phyloP scores from a whole-genome alignment of 106 monocot species.

The Acanthochlamys bracteata region DNA sequence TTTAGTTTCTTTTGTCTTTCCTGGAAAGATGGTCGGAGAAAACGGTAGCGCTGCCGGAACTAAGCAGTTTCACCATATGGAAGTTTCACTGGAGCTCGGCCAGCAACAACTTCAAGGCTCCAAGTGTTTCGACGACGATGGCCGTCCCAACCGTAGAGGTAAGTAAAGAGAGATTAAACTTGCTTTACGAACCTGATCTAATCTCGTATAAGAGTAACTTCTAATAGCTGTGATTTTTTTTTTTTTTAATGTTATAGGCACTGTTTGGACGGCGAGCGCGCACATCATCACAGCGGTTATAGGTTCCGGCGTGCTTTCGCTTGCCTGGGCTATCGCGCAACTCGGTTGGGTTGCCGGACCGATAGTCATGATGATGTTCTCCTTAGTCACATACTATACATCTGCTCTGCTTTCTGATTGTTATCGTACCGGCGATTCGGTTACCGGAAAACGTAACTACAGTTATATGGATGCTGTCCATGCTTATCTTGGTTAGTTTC shows the following conservation, averaged over 20 bases:
- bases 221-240: background rate
- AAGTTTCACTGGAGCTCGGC: constrained; percentile 17
- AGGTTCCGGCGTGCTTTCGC: constrained; percentile 57
- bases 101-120: background rate
- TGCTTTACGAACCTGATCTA: background rate
- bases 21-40: too few species aligned
- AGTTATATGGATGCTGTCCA: constrained; percentile 68
- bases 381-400: constrained; percentile 52
- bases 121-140: constrained; percentile 42
- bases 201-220: background rate
- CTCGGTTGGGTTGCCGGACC: constrained; percentile 68
- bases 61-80: constrained; percentile 9
- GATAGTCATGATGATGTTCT: constrained; percentile 40
- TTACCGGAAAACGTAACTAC: constrained; percentile 62
- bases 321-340: constrained; percentile 61
- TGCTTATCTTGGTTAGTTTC: constrained; percentile 40
- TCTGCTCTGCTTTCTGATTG: constrained; percentile 66
- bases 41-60: constrained; percentile 8
- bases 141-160: constrained; percentile 34
- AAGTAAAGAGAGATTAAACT: constrained; percentile 6
- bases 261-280: constrained; percentile 48
- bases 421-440: constrained; percentile 49
- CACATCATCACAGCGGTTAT: constrained; percentile 72
- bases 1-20: background rate
- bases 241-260: constrained; percentile 27